Evolutionary conservation across 2,329 filamentous ascomycete species (phyloP).

Genomic region (Fusarium pseudograminearum): DNA sequence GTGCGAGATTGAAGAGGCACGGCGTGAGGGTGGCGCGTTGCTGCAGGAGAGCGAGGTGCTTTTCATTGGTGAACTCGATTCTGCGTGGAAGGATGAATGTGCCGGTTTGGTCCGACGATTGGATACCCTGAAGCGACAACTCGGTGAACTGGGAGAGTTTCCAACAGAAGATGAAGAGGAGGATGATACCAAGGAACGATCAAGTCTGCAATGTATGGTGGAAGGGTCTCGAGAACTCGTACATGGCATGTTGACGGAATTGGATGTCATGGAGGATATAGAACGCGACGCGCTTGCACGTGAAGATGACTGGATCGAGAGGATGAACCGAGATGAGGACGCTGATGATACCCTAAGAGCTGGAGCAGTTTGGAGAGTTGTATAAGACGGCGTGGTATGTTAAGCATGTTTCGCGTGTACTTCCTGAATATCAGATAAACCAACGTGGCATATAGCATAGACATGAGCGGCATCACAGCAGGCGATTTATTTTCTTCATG

Average conservation of each 20-base stretch:
- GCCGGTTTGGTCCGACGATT: slow-evolving; percentile 64
- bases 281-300: slow-evolving; percentile 67
- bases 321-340: slow-evolving; percentile 61
- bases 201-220: slow-evolving; percentile 62
- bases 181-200: slow-evolving; percentile 29
- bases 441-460: slow-evolving; percentile 9
- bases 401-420: neutral
- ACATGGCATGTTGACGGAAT: slow-evolving; percentile 70
- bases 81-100: slow-evolving; percentile 70
- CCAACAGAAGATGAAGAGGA: slow-evolving; percentile 16
- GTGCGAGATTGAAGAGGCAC: slow-evolving; percentile 60
- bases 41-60: slow-evolving; percentile 54
- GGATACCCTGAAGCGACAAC: slow-evolving; percentile 64
- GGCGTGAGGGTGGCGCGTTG: slow-evolving; percentile 53
- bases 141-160: slow-evolving; percentile 59
- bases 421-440: slow-evolving; percentile 7
- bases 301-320: slow-evolving; percentile 70
- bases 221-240: slow-evolving; percentile 62
- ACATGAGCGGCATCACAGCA: slow-evolving; percentile 26
- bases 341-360: slow-evolving; percentile 54
- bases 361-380: slow-evolving; percentile 62
- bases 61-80: slow-evolving; percentile 68
- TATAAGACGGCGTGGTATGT: slow-evolving; percentile 37
- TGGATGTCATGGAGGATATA: slow-evolving; percentile 71
- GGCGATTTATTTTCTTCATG: slow-evolving; percentile 21